Base-by-base conservation (phyloP, 2,329 filamentous ascomycete species). In the Phialophora verrucosa region DNA sequence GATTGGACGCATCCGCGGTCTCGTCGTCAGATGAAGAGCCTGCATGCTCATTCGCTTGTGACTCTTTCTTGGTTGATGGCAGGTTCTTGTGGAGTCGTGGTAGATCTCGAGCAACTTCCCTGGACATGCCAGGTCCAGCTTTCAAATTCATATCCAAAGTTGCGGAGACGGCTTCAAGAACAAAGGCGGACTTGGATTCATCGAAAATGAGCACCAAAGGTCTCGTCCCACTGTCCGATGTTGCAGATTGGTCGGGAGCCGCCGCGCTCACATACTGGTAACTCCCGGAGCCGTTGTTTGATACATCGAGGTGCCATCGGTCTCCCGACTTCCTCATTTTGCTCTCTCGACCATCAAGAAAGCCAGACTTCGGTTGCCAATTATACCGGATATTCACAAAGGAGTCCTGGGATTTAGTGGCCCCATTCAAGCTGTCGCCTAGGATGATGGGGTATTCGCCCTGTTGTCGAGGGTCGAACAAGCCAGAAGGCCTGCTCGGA, bases 141-240 rank as follows among this genome's bases (percentile, higher is more conserved):
- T 86, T 88, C 62, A 97, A 80, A 77, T 97, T 97, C 89, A 97
- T 93, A 74, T 92, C 89, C 78, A 96, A 90, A 47, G 89, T 88
- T n/a, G 89, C 90, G 75, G 92, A 87, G 62, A 97, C 82, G 59
- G 88, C 88, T 80, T 97, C 92, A 62, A 97, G 84, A 31, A 95
- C 88, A 71, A 95, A 95, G 63, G 85, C 89, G 74, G 94, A 88
- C 60, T 87, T 88, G 20, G 83, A 81, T 8, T 89, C 84, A 77
- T 96, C 91, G 75, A 94, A 95, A 65, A 94, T 85, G 59, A 96
- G 84, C 10, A 84, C 81, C 56, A 81, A 71, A 60, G 64, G 74
- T 70, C 12, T 74, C 67, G 12, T 78, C 76, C 63, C 79, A 14
- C 68, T 61, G 7, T 58, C 64, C 11, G 67, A 47, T 53, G 65